Evolutionary conservation across 1,284 basidiomycete species (phyloP).

Genomic region (Ceratobasidium sp.): DNA sequence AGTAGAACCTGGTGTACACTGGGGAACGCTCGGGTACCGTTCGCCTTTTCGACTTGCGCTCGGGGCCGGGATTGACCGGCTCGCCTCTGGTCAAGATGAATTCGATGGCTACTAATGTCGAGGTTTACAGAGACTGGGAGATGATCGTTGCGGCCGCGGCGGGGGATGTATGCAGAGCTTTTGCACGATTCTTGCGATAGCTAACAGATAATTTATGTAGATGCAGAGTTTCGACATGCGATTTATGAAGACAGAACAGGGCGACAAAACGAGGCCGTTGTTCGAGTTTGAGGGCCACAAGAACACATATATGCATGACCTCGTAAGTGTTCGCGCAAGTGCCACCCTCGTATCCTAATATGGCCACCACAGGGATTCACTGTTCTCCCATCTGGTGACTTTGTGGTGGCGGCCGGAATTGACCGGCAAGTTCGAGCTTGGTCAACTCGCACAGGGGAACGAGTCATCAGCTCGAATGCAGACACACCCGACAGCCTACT

Average conservation of each 20-base stretch:
- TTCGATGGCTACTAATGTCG: conserved; percentile 38
- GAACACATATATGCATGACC: conserved; percentile 38
- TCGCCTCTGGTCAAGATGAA: conserved; percentile 36
- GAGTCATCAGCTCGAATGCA: background rate
- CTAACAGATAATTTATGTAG: conserved; percentile 12
- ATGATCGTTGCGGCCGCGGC: conserved; percentile 34
- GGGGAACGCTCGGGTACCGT: conserved; percentile 37
- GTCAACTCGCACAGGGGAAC: conserved; percentile 41
- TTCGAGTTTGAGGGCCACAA: conserved; percentile 29
- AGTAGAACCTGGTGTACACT: conserved; percentile 29
- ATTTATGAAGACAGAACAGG: conserved; percentile 38
- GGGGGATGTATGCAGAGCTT: conserved; percentile 23
- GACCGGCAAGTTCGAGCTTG: conserved; percentile 36
- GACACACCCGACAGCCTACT: background rate
- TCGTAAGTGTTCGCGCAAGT: conserved; percentile 9
- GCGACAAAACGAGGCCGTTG: conserved; percentile 24
- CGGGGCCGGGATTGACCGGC: conserved; percentile 30
- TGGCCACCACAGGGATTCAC: conserved; percentile 19
- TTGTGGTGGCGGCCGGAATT: conserved; percentile 42
- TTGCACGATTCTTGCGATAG: background rate
- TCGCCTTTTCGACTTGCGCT: conserved; percentile 38
- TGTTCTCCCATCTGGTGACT: conserved; percentile 37
- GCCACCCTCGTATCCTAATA: background rate
- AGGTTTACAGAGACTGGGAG: conserved; percentile 34
- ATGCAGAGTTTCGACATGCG: conserved; percentile 42